Conservation (phyloP, 2,329 filamentous ascomycete genomes). For the Podosphaera fusca region DNA sequence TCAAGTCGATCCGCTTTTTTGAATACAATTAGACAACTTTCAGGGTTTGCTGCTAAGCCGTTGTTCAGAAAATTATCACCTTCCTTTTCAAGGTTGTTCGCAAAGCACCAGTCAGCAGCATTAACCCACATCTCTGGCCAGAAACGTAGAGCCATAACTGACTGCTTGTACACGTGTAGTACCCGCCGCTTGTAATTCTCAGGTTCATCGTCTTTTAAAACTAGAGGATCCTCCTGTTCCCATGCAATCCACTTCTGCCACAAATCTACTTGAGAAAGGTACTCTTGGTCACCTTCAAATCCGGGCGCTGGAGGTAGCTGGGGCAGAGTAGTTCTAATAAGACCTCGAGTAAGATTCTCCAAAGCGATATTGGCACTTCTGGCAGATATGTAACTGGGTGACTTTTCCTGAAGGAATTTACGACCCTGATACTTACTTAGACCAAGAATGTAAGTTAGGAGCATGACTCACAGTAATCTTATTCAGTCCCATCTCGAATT, state of each 20-base stretch:
- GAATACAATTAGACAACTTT: conserved; percentile 75
- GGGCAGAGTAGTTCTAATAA: conserved; percentile 59
- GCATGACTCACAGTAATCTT: conserved; percentile 54
- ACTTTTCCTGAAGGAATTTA: conserved; percentile 84
- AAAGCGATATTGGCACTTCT: conserved; percentile 73
- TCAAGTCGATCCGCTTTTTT: conserved; percentile 79
- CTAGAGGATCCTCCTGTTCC: conserved; percentile 83
- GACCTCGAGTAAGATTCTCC: conserved; percentile 62
- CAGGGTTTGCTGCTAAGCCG: conserved; percentile 73
- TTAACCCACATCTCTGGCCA: conserved; percentile 95
- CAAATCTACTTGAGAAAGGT: conserved; percentile 56
- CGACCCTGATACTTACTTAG: conserved; percentile 38
- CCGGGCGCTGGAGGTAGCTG: conserved; percentile 62
- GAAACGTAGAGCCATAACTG: conserved; percentile 78
- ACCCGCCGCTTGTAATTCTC: conserved; percentile 55
- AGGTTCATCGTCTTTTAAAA: conserved; percentile 61
- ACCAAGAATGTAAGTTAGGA: conserved; percentile 1
- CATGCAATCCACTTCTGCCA: conserved; percentile 91
- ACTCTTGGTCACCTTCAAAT: conserved; percentile 72
- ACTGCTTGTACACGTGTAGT: conserved; percentile 80
- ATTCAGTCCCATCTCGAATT: conserved; percentile 84
- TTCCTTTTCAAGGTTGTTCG: conserved; percentile 46
- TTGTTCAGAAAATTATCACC: conserved; percentile 48
- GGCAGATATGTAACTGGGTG: conserved; percentile 86
- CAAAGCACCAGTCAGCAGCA: conserved; percentile 77